Base-by-base conservation (phyloP, 495 filamentous ascomycete genomes). In the Cercophora newfieldiana region DNA sequence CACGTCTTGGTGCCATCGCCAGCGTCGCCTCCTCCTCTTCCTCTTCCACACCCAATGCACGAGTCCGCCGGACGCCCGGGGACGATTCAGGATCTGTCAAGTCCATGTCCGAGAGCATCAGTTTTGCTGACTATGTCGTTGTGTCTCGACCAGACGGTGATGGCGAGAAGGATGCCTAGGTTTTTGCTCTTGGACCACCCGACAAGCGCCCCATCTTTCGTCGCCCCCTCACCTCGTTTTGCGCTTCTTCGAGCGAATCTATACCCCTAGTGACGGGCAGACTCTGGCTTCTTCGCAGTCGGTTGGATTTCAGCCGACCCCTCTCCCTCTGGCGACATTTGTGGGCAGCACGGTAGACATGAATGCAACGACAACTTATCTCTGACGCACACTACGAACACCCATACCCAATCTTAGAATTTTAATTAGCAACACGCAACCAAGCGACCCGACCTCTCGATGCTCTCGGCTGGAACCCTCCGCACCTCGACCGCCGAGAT, bases 91-190 rank as follows among this genome's bases (percentile, higher is more conserved):
- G 63, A 47, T 75, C 73, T 14, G 51, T 68, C 53, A 70, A 58
- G 49, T 73, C 74, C 65, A 62, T 71, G 69, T 69, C 68, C 64
- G 69, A 64, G 31, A 74, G 69, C 65, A 44, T 59, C 30, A 72
- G 54, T 44, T 66, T 68, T 75, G 71, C 75, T 78, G 71, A 78
- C 74, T 76, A 74, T 72, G 72, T 72, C 21, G 57, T 75, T 65
- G 70, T 72, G 53, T 51, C 67, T 26, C 54, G 63, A 53, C 55
- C 69, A 79, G 77, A 79, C 72, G 77, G 77, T 56, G 77, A 79
- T 65, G 66, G 74, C 69, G 77, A 79, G 55, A 71, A 72, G 66
- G 67, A 71, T 51, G 59, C 56, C 60, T 74, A 74, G 67, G 47
- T 48, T 64, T 64, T 44, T 64, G 49, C 29, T 31, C 37, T 60